Evolutionary conservation across 768 basidiomycete species (phyloP).

Genomic region (Agrocybe pediades): DNA sequence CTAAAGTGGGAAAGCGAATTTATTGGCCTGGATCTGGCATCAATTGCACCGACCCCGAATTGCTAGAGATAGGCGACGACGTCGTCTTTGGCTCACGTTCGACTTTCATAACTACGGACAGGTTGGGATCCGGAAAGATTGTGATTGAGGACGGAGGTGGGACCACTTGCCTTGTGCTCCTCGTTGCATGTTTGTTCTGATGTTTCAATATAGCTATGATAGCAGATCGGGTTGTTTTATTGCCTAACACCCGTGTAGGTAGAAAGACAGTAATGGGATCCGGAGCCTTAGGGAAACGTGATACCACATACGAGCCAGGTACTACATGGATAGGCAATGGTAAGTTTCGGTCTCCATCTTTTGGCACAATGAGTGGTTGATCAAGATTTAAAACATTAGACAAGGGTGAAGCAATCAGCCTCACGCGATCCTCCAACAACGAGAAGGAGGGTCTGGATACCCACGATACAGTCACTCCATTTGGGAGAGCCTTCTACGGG

Average conservation of each 20-base stretch:
- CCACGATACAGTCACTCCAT: slow-evolving; percentile 38
- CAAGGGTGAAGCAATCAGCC: slow-evolving; percentile 41
- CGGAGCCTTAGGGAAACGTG: slow-evolving; percentile 45
- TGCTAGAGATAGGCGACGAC: slow-evolving; percentile 49
- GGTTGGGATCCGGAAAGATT: slow-evolving; percentile 40
- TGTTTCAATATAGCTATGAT: slow-evolving; percentile 39
- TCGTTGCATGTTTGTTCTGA: neutral
- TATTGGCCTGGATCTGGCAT: slow-evolving; percentile 52
- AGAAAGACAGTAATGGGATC: slow-evolving; percentile 46
- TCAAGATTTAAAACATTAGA: slow-evolving; percentile 19
- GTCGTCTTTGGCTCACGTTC: slow-evolving; percentile 51
- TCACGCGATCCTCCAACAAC: slow-evolving; percentile 26
- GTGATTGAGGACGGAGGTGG: slow-evolving; percentile 40
- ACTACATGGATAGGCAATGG: slow-evolving; percentile 51
- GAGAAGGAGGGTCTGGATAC: slow-evolving; percentile 17
- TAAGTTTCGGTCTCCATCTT: slow-evolving; percentile 14
- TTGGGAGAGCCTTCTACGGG: slow-evolving; percentile 45
- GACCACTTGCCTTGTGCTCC: neutral
- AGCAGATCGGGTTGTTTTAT: slow-evolving; percentile 49
- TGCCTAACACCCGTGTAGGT: slow-evolving; percentile 43
- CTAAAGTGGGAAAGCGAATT: slow-evolving; percentile 46
- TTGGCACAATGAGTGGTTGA: neutral
- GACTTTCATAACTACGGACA: slow-evolving; percentile 45
- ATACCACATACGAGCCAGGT: slow-evolving; percentile 40
- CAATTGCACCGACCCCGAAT: slow-evolving; percentile 47